Evolutionary conservation across 495 filamentous ascomycete species (phyloP).

Genomic region (Xylaria cubensis): DNA sequence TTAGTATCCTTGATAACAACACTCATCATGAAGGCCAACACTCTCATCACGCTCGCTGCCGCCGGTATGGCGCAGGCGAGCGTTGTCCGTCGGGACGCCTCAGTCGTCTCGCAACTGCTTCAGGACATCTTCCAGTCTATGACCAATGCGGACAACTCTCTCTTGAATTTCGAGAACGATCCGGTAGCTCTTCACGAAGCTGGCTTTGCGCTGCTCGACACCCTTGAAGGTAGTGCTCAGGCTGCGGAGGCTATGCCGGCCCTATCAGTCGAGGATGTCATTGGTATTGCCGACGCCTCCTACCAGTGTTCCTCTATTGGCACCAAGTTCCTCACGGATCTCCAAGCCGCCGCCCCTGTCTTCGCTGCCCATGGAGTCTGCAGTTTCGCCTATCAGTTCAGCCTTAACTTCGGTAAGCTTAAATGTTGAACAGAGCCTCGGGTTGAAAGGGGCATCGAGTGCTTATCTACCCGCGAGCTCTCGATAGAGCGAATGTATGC

Average conservation of each 20-base stretch:
- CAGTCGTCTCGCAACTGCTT: not conserved
- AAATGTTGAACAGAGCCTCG: not conserved
- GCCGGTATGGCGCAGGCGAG: not conserved
- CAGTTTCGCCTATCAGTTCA: not conserved
- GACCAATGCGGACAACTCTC: conserved; percentile 13
- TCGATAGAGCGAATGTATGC: not conserved
- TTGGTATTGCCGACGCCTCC: not conserved
- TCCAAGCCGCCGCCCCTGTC: not conserved
- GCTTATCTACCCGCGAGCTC: not conserved
- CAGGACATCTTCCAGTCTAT: conserved; percentile 4
- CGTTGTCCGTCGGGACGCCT: not conserved
- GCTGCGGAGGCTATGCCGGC: not conserved
- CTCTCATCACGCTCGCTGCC: not conserved
- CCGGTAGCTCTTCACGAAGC: conserved; percentile 11
- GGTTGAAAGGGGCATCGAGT: too few relatives aligned
- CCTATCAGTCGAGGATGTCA: conserved; percentile 5
- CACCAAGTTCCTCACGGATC: not conserved
- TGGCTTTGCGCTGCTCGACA: not conserved
- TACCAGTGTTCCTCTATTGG: not conserved
- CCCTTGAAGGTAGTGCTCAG: not conserved
- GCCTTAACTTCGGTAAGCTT: conserved; percentile 5
- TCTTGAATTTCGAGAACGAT: conserved; percentile 1
- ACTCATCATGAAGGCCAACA: conserved; percentile 10
- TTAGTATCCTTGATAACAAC: not conserved
- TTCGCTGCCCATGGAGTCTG: conserved; percentile 21